phyloP scores from a whole-genome alignment of 2,329 filamentous ascomycete genomes.

The Fusarium metavorans region DNA sequence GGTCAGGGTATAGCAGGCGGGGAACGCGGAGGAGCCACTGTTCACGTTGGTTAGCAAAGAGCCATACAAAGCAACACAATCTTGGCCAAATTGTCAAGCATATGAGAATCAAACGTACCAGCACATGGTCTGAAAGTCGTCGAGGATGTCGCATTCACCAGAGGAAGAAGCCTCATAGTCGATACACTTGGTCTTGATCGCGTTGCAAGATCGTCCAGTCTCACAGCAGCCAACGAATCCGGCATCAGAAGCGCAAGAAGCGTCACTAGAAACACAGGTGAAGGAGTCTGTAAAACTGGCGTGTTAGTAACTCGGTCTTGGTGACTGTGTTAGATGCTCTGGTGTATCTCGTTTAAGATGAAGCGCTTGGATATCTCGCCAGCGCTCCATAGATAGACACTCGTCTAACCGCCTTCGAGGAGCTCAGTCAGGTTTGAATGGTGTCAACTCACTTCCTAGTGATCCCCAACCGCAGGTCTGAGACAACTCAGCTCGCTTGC shows the following conservation, averaged over 20 bases:
- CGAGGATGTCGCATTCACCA: constrained; percentile 42
- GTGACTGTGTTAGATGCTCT: background rate
- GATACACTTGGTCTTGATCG: constrained; percentile 50
- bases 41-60: constrained; percentile 16
- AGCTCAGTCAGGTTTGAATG: background rate
- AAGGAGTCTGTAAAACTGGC: constrained; percentile 40
- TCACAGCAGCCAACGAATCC: constrained; percentile 50
- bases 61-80: background rate
- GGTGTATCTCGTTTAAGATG: background rate
- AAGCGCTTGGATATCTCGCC: background rate
- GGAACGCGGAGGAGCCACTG: constrained; percentile 24
- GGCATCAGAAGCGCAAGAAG: constrained; percentile 44
- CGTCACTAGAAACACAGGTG: constrained; percentile 44
- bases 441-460: constrained; percentile 45
- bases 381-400: background rate
- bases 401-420: no score
- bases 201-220: constrained; percentile 43
- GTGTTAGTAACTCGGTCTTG: background rate
- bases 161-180: constrained; percentile 43
- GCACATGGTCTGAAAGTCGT: constrained; percentile 51
- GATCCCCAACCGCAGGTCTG: constrained; percentile 49
- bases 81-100: background rate
- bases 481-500: constrained; percentile 41
- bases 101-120: constrained; percentile 43
- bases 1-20: constrained; percentile 47